Percentiles rank a stretch among this genome's conserved stretches.
Conservation (phyloP, 1,139 yeast species). For the Protomyces inundatus region DNA sequence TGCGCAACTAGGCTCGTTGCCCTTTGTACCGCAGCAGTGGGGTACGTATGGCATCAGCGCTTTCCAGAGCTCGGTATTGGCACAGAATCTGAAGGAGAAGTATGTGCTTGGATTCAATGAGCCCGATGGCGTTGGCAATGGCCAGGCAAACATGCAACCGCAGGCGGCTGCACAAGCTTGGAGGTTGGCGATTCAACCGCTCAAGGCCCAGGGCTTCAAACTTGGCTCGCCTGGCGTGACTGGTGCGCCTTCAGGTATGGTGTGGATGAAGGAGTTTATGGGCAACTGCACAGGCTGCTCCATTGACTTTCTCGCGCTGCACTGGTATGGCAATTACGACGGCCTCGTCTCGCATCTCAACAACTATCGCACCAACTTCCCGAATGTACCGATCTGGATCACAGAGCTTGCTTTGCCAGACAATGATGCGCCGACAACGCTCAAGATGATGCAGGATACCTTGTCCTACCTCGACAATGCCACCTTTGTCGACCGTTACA, state of each 20-base stretch:
- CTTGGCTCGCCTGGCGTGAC: slow-evolving; percentile 26
- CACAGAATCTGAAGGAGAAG: background rate
- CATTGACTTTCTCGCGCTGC: slow-evolving; percentile 20
- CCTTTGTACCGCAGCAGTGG: slow-evolving; percentile 22
- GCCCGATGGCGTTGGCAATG: slow-evolving; percentile 14
- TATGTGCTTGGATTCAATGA: slow-evolving; percentile 22
- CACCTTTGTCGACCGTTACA: slow-evolving; percentile 21
- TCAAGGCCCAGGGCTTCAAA: slow-evolving; percentile 9
- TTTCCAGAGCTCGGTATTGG: slow-evolving; percentile 4
- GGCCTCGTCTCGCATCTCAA: slow-evolving; percentile 15
- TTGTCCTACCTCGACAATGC: slow-evolving; percentile 13
- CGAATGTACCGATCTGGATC: slow-evolving; percentile 17
- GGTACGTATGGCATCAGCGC: slow-evolving; percentile 7
- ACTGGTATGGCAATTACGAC: slow-evolving; percentile 18
- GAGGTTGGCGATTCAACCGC: slow-evolving; percentile 19
- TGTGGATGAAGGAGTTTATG: slow-evolving; percentile 18
- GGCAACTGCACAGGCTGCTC: slow-evolving; percentile 21
- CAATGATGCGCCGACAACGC: background rate
- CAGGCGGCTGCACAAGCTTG: slow-evolving; percentile 14
- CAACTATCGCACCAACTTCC: slow-evolving; percentile 3
- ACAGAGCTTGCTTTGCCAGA: slow-evolving; percentile 17
- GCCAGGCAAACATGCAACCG: slow-evolving; percentile 20
- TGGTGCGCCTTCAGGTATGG: slow-evolving; percentile 16
- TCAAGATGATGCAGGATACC: background rate
- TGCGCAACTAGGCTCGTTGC: slow-evolving; percentile 8